A percentile compares a stretch with the other conserved stretches of the same genome.
These are phyloP conservation scores for Heterobasidion annosum DNA, from an alignment of 1,284 basidiomycete genomes.

Conservation along the genomic window DNA sequence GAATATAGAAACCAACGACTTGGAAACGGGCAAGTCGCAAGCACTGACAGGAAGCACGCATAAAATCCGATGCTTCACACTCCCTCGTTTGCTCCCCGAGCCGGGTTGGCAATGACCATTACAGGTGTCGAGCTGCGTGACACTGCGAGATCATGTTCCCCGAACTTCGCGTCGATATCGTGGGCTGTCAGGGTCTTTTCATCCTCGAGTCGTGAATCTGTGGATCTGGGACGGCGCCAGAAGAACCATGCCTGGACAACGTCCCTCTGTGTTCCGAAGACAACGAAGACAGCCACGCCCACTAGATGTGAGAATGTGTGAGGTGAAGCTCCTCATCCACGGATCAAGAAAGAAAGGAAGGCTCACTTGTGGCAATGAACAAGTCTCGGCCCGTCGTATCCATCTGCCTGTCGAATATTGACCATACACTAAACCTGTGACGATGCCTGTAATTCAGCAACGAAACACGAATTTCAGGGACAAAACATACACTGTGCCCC, in stretches of 20 bases:
- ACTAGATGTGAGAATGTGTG: constrained; percentile 17
- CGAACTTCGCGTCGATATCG: neutral
- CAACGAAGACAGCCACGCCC: constrained; percentile 28
- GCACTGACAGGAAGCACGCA: no score
- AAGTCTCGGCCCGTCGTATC: constrained; percentile 18
- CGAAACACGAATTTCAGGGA: neutral
- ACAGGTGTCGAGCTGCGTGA: neutral
- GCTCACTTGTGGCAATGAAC: constrained; percentile 30
- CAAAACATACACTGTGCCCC: constrained; percentile 20
- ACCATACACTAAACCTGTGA: constrained; percentile 7
- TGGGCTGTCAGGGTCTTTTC: neutral
- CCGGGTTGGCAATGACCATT: neutral
- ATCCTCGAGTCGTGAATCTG: neutral
- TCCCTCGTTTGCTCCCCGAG: neutral
- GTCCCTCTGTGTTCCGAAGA: constrained; percentile 35
- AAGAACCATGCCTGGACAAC: constrained; percentile 22
- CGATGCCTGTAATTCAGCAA: neutral
- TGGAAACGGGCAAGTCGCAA: no score
- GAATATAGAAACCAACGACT: no score
- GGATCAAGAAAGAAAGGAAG: neutral
- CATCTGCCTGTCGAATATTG: neutral
- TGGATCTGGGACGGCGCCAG: constrained; percentile 10
- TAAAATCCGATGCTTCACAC: no score
- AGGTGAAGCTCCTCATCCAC: neutral
- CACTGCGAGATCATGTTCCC: no score